These are phyloP conservation scores for Alternaria alternata DNA, from an alignment of 2,329 filamentous ascomycete species.

Conservation along the genomic window DNA sequence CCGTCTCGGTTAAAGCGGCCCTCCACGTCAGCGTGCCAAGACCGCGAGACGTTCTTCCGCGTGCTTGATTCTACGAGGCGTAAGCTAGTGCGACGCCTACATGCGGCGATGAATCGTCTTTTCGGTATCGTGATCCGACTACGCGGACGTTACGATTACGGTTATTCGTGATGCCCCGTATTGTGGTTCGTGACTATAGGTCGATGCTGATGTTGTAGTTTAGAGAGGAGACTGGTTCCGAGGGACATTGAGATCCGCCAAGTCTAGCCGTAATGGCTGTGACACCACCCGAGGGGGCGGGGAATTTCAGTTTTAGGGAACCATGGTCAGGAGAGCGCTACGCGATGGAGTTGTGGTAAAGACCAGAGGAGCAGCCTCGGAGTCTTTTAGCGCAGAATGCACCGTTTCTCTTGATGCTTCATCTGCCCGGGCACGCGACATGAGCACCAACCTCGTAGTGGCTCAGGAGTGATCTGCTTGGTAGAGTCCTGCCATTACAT, in stretches of 20 bases:
- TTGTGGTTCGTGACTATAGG: background rate
- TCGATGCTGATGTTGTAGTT: background rate
- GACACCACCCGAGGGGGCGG: background rate
- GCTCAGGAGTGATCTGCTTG: background rate
- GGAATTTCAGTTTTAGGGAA: slow-evolving; percentile 2
- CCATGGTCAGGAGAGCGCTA: slow-evolving; percentile 1
- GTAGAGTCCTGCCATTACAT: slow-evolving; percentile 2
- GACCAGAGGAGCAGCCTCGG: background rate
- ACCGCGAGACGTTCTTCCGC: slow-evolving; percentile 14
- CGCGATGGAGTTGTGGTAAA: background rate
- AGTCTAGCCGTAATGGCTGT: background rate
- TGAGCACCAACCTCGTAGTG: slow-evolving; percentile 1
- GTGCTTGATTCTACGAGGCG: slow-evolving; percentile 17
- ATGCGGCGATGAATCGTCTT: slow-evolving; percentile 1
- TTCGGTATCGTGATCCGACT: slow-evolving; percentile 4
- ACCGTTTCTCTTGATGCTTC: background rate
- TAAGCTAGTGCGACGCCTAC: slow-evolving; percentile 2
- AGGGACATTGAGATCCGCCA: background rate
- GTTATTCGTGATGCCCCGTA: background rate
- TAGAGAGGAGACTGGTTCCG: background rate
- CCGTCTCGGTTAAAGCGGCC: slow-evolving; percentile 17
- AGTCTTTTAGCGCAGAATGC: slow-evolving; percentile 7
- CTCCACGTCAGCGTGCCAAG: slow-evolving; percentile 26
- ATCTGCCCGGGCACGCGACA: slow-evolving; percentile 17
- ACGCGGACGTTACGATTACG: background rate